Evolutionary conservation across 2,329 filamentous ascomycete genomes (phyloP).

Genomic region (Mycosphaerelloides madeirae): DNA sequence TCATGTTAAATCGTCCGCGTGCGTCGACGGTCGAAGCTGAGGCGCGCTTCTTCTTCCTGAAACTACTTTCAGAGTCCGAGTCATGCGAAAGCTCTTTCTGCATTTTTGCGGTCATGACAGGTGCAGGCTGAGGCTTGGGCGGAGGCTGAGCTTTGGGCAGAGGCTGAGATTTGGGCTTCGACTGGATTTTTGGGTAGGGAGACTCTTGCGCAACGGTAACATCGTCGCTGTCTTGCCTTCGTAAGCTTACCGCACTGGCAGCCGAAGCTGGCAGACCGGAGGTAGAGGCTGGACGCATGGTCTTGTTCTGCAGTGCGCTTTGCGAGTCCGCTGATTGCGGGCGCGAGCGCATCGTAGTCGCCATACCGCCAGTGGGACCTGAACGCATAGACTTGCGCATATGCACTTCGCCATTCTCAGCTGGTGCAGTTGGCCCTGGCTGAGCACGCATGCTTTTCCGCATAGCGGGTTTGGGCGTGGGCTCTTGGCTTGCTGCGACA

Average conservation of each 20-base stretch:
- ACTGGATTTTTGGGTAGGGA: conserved; percentile 4
- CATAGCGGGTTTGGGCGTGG: conserved; percentile 35
- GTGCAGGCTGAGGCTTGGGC: conserved; percentile 8
- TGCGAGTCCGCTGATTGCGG: conserved; percentile 14
- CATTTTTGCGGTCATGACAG: conserved; percentile 19
- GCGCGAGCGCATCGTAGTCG: conserved; percentile 24
- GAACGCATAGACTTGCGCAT: conserved; percentile 39
- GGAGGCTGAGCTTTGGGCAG: background rate
- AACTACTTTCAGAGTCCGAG: conserved; percentile 62
- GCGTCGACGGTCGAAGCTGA: conserved; percentile 30
- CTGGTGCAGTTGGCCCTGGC: conserved; percentile 16
- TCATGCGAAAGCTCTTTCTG: conserved; percentile 36
- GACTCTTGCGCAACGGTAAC: conserved; percentile 7
- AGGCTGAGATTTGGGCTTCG: conserved; percentile 3
- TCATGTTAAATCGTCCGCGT: conserved; percentile 57
- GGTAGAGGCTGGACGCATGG: conserved; percentile 17
- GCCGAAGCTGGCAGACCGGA: conserved; percentile 13
- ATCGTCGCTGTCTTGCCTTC: conserved; percentile 5
- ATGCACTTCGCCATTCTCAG: conserved; percentile 21
- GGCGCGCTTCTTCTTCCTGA: conserved; percentile 56
- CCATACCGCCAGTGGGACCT: conserved; percentile 25
- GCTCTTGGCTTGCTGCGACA: conserved; percentile 3
- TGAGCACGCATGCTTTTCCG: conserved; percentile 36
- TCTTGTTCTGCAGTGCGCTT: conserved; percentile 14
- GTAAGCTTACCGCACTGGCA: conserved; percentile 15